Conservation (phyloP, 192 early-diverging fungal species). For the Jimgerdemannia lactiflua region DNA sequence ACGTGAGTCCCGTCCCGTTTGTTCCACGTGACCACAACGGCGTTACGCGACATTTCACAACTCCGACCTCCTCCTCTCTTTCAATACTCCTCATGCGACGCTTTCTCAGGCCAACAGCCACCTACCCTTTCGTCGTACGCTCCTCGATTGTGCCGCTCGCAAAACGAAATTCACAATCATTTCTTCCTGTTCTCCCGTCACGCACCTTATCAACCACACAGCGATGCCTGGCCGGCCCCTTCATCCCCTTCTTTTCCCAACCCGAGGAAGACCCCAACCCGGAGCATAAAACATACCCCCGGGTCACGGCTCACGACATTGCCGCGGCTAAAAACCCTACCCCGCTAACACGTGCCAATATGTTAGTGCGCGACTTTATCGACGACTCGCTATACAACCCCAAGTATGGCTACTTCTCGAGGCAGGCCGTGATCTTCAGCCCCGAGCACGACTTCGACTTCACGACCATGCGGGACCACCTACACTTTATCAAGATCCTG, state of each 20-base stretch:
- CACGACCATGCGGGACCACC: constrained; percentile 59
- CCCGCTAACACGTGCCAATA: constrained; percentile 47
- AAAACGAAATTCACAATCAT: too few species aligned
- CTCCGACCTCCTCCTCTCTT: too few species aligned
- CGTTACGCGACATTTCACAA: too few species aligned
- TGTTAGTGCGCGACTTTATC: constrained; percentile 90
- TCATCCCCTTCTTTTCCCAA: constrained; percentile 23
- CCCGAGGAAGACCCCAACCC: constrained; percentile 31
- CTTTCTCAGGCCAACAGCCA: too few species aligned
- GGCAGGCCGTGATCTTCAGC: constrained; percentile 84
- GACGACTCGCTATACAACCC: constrained; percentile 96
- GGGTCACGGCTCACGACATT: constrained; percentile 45
- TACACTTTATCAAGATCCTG: constrained; percentile 72
- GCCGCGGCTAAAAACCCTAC: constrained; percentile 12
- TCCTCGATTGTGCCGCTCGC: too few species aligned
- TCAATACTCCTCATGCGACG: too few species aligned
- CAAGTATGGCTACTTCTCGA: constrained; percentile 96
- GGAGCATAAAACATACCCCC: constrained; percentile 40
- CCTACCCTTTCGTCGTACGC: too few species aligned
- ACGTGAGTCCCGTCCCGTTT: too few species aligned
- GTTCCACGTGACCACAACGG: too few species aligned
- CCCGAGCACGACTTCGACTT: constrained; percentile 62
- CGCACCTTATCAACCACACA: too few species aligned
- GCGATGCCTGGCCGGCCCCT: not conserved
- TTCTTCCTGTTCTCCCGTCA: too few species aligned